These are phyloP conservation scores for Paramicrosporidium saccamoebae DNA, from an alignment of 371 early-diverging fungal species.

Conservation along the genomic window DNA sequence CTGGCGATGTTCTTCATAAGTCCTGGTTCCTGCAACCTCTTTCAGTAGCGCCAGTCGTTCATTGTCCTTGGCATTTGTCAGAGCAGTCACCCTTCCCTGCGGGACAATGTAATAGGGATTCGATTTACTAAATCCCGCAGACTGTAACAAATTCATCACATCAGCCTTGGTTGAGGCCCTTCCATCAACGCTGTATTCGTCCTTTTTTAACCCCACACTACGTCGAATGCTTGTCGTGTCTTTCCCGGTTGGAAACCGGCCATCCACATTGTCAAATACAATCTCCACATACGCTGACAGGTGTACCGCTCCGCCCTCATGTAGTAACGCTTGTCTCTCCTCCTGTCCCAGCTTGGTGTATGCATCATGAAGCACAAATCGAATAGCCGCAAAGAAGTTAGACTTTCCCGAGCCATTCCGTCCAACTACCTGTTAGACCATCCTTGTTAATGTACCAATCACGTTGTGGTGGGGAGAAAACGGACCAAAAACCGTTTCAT, in stretches of 20 bases:
- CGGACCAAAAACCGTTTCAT: slow-evolving; percentile 62
- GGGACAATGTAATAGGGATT: slow-evolving; percentile 97
- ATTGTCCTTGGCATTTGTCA: slow-evolving; percentile 69
- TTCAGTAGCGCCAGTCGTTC: slow-evolving; percentile 74
- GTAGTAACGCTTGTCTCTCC: slow-evolving; percentile 67
- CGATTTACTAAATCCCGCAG: slow-evolving; percentile 85
- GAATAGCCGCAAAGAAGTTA: slow-evolving; percentile 93
- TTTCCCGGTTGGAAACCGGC: slow-evolving; percentile 80
- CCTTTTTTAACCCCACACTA: slow-evolving; percentile 77
- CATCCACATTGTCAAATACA: slow-evolving; percentile 78
- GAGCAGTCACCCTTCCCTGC: slow-evolving; percentile 82
- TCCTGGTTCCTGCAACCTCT: slow-evolving; percentile 89
- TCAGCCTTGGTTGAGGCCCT: slow-evolving; percentile 57
- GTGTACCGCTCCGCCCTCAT: slow-evolving; percentile 76
- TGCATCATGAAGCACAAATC: slow-evolving; percentile 82
- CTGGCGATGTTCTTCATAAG: slow-evolving; percentile 78
- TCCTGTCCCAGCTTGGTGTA: slow-evolving; percentile 65
- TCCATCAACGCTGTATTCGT: slow-evolving; percentile 83
- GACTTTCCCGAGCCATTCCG: slow-evolving; percentile 97
- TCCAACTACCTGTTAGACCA: slow-evolving; percentile 32
- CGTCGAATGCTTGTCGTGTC: slow-evolving; percentile 58
- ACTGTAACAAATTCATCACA: slow-evolving; percentile 71
- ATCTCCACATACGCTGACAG: slow-evolving; percentile 92
- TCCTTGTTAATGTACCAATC: slow-evolving; percentile 30
- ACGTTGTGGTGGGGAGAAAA: slow-evolving; percentile 77